Base-by-base conservation (phyloP, 1,284 basidiomycete genomes). In the Polyporus tsugae region DNA sequence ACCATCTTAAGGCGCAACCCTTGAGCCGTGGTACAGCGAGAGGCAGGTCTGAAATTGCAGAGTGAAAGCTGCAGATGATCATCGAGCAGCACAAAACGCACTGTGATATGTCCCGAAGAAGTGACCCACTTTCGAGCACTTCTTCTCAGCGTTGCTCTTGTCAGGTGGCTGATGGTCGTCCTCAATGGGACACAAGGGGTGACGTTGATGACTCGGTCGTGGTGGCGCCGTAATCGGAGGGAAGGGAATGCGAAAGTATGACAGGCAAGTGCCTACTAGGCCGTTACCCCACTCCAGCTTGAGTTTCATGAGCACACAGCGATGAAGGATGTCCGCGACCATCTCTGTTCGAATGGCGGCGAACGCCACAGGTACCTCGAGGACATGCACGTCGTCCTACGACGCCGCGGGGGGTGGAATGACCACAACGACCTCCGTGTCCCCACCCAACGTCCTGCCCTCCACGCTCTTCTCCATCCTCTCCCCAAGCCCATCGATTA, bases 401-500 rank as follows among this genome's bases (percentile, higher is more conserved):
- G 29, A 49, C 35, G 19, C 57, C 15, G 63, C 44, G 3, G 66
- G 64, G 15, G 38, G 64, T 49, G 62, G 39, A 41, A 65, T 63
- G 33, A 64, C 62, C 41, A 17, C 44, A 49, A 65, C 61, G 49
- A 63, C 59, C 46, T 67, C 62, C 64, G 17, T 55, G 39, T 58
- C 63, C 6, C 15, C 62, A 2, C 61, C 60, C 17, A 63, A 11
- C 33, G 49, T 61, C 46, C 63, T 60, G 19, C 67, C 58, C 42
- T 63, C 62, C 55, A 63, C 55, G 58, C 65, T 64, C 68, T 82
- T 82, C 42, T 66, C 68, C 13, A 74, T 69, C 55, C 71, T 66
- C 68, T 83, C 83, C n/a, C 80, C 84, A 25, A 91, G 79, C 67
- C 81, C 79, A 65, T 91, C 88, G 68, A 93, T 74, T 71, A 90